Conservation (phyloP, 2,329 filamentous ascomycete genomes). For the Penicillium concentricum region DNA sequence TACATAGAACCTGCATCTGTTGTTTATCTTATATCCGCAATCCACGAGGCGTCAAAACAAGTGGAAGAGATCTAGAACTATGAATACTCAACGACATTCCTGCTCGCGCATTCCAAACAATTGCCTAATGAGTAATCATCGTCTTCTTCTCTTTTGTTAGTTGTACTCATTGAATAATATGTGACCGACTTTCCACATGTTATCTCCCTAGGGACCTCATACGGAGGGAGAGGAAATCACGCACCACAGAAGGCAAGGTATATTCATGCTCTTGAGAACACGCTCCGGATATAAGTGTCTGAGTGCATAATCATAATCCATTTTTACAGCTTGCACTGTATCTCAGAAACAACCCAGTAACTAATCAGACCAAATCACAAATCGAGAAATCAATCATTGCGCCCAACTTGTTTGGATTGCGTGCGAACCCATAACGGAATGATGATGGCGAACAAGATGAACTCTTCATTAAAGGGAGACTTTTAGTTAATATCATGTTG, state of each 20-base stretch:
- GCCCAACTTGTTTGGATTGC: conserved; percentile 9
- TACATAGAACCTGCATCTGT: background rate
- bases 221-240: no score
- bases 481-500: conserved; percentile 42
- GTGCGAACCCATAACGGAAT: conserved; percentile 44
- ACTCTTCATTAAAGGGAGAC: conserved; percentile 38
- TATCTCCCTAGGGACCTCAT: background rate
- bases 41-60: background rate
- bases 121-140: background rate
- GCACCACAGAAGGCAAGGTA: no score
- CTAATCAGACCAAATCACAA: background rate
- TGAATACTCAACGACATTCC: background rate
- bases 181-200: background rate
- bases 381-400: no score
- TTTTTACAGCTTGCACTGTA: background rate
- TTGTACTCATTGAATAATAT: background rate
- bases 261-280: background rate
- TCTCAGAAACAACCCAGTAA: background rate
- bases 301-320: background rate
- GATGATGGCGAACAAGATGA: conserved; percentile 43
- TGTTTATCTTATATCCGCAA: background rate
- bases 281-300: background rate
- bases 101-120: background rate
- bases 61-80: background rate
- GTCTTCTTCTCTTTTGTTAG: no score